Percentiles rank a stretch among this genome's conserved stretches.
Evolutionary conservation across 106 monocot genomes (phyloP).

Genomic region (Gastrodia elata): DNA sequence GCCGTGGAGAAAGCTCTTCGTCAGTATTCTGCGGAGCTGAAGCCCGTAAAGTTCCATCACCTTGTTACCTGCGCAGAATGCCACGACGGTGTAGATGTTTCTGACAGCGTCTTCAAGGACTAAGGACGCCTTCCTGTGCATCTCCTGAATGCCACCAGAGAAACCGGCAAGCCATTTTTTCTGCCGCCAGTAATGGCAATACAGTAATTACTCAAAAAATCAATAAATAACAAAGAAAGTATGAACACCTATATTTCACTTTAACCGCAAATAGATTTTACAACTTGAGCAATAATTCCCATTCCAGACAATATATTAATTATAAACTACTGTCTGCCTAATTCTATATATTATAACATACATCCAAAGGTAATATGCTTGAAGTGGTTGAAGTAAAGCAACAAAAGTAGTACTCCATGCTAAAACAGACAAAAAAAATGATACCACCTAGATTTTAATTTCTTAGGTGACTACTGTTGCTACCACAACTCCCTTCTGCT

Average conservation of each 20-base stretch:
- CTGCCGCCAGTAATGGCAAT: slow-evolving; percentile 27
- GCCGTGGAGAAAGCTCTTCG: slow-evolving; percentile 72
- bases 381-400: not conserved
- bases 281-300: not conserved
- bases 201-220: not conserved
- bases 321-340: not conserved
- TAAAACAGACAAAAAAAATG: not conserved
- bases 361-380: not conserved
- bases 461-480: too few relatives aligned
- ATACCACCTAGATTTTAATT: too few relatives aligned
- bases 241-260: too few relatives aligned
- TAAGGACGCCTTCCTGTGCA: slow-evolving; percentile 96
- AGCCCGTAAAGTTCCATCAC: slow-evolving; percentile 84
- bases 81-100: slow-evolving; percentile 97
- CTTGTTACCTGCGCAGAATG: slow-evolving; percentile 97
- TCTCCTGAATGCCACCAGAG: slow-evolving; percentile 95
- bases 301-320: not conserved
- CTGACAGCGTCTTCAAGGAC: slow-evolving; percentile 99
- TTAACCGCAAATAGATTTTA: not conserved
- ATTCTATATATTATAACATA: not conserved
- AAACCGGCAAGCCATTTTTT: slow-evolving; percentile 99
- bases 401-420: not conserved
- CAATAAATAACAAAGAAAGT: too few relatives aligned
- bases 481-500: too few relatives aligned
- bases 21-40: slow-evolving; percentile 67